Conservation (phyloP, 805 yeast genomes). For the Grigorovia transvaalensis region DNA sequence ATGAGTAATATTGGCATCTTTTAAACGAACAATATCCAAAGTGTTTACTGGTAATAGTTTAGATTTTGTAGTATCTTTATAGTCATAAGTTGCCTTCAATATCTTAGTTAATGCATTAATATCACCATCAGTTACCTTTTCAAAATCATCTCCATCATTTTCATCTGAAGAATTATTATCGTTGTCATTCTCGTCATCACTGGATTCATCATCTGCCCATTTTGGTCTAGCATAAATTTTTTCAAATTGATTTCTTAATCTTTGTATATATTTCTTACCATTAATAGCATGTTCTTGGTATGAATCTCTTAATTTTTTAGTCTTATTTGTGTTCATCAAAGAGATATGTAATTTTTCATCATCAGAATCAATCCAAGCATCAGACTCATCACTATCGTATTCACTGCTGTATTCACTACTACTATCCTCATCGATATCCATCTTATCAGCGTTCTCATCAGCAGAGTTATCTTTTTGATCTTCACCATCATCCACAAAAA, state of each 20-base stretch:
- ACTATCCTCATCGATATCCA: constrained; percentile 14
- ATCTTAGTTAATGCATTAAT: constrained; percentile 32
- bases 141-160: constrained; percentile 23
- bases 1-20: constrained; percentile 71
- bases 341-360: constrained; percentile 67
- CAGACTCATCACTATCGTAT: constrained; percentile 25
- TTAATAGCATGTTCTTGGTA: constrained; percentile 42
- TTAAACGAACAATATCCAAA: constrained; percentile 69
- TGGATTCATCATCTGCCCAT: constrained; percentile 48
- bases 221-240: constrained; percentile 72
- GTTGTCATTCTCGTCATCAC: constrained; percentile 21
- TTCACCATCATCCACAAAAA: constrained; percentile 23
- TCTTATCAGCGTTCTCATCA: constrained; percentile 3
- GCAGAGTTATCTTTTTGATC: constrained; percentile 15
- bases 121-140: constrained; percentile 30
- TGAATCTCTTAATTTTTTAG: constrained; percentile 60
- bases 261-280: constrained; percentile 50
- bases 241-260: constrained; percentile 64
- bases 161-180: constrained; percentile 18
- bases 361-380: constrained; percentile 85
- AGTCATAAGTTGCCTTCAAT: constrained; percentile 31
- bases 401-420: constrained; percentile 28
- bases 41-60: constrained; percentile 58
- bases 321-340: constrained; percentile 44
- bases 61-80: constrained; percentile 31